Evolutionary conservation across 176 grass and related monocot genomes (phyloP), one percentile per base, ranked within the genome.

Genomic region (Triticum timopheevii): DNA sequence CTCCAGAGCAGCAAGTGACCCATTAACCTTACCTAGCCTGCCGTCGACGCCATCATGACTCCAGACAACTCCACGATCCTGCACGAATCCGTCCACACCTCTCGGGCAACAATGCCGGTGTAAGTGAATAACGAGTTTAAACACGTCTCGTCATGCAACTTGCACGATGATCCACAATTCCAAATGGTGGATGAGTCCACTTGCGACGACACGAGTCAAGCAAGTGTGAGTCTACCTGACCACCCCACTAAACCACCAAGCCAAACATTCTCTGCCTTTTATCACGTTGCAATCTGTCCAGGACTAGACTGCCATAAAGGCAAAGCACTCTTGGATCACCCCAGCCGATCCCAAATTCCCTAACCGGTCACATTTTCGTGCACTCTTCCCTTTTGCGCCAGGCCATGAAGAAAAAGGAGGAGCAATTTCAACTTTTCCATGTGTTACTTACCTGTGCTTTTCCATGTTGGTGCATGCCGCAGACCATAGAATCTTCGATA

Each of bases 201-300:
- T 79, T 62, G 77, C 56, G 11, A n/a, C 24, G 56, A 79, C 20
- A 78, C 38, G 52, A 63, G 56, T 79, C 77, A 39, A 79, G 56
- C 22, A 79, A 79, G 76, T 78, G 76, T 25, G 56, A 38, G 10
- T 40, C 68, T 40, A 6, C 24, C 63, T 65, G 12, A 61, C 54
- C 56, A 77, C 75, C 10, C 31, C 86, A 82, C 71, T 6, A 3
- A 8, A 23, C 13, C 7, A 64, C 36, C 42, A 66, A 83, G 76
- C 19, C 69, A 76, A 76, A 73, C 69, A 89, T 75, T 61, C 59
- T 12, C 35, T 25, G 1, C 77, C 82, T 36, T 89, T 89, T 81
- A 61, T 80, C 66, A 89, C 69, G 66, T 74, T 80, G 82, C 65
- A 84, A 80, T 84, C 75, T 84, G 80, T 38, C 64, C 36, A 42